phyloP scores from a whole-genome alignment of 306 rosid species.

The Quercus alba region DNA sequence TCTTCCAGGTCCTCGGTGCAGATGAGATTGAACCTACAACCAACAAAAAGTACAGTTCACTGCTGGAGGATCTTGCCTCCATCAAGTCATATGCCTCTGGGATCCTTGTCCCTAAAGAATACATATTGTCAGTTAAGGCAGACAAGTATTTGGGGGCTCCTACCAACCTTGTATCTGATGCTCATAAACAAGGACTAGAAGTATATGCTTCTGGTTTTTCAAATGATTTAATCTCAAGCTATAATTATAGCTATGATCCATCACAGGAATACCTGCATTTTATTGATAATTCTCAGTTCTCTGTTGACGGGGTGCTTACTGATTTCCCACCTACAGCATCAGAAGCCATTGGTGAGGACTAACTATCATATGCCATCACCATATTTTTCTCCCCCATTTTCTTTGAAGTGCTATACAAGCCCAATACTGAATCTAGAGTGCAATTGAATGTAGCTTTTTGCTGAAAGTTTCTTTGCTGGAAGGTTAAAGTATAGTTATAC shows the following conservation, averaged over 20 bases:
- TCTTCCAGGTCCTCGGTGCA: conserved; percentile 51
- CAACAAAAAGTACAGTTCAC: conserved; percentile 36
- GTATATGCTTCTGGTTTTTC: conserved; percentile 84
- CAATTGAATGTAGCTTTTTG: too few species aligned
- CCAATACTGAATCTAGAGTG: too few species aligned
- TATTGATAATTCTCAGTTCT: conserved; percentile 46
- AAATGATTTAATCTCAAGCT: conserved; percentile 51
- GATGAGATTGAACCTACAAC: conserved; percentile 57
- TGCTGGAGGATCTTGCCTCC: conserved; percentile 48
- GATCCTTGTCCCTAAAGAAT: conserved; percentile 76
- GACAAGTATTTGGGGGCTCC: conserved; percentile 52
- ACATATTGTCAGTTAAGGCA: conserved; percentile 51
- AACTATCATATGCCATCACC: background rate
- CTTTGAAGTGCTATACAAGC: background rate
- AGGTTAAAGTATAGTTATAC: too few species aligned
- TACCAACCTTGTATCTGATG: conserved; percentile 64
- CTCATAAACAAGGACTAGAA: conserved; percentile 80
- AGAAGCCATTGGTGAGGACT: conserved; percentile 69
- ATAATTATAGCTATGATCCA: conserved; percentile 71
- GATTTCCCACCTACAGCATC: conserved; percentile 77
- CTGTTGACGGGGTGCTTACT: conserved; percentile 81
- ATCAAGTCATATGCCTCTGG: conserved; percentile 74
- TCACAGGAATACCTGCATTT: conserved; percentile 67
- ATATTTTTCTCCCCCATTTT: background rate
- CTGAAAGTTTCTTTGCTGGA: too few species aligned